These are phyloP conservation scores for sweet orange (Citrus sinensis) DNA, from an alignment of 345 rosid genomes.

Conservation along the genomic window DNA sequence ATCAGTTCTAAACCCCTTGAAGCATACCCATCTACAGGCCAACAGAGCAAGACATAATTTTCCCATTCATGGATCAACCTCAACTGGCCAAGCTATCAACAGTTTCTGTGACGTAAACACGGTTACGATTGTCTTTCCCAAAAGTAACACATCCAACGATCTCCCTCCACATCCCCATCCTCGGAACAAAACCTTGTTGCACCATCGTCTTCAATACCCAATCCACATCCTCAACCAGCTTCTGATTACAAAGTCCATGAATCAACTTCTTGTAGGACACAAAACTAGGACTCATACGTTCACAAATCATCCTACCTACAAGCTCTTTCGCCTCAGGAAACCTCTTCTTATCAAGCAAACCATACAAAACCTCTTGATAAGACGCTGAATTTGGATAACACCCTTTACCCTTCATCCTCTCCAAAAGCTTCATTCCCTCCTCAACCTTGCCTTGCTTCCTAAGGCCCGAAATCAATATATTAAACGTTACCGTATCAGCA, in stretches of 20 bases:
- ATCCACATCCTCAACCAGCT: constrained; percentile 49
- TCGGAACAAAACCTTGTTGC: constrained; percentile 73
- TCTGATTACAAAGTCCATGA: constrained; percentile 51
- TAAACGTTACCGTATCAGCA: constrained; percentile 67
- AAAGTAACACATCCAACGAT: constrained; percentile 34
- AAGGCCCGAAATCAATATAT: constrained; percentile 81
- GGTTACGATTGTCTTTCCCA: constrained; percentile 5
- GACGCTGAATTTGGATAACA: constrained; percentile 71
- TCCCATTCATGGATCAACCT: neutral
- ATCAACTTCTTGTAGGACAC: constrained; percentile 61
- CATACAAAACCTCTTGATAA: constrained; percentile 78
- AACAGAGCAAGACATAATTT: neutral
- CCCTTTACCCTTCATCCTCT: constrained; percentile 61
- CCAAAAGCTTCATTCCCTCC: constrained; percentile 57
- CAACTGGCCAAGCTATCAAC: constrained; percentile 1
- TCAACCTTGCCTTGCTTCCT: constrained; percentile 73
- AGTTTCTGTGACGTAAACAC: constrained; percentile 15
- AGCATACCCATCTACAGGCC: neutral
- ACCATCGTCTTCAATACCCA: constrained; percentile 76
- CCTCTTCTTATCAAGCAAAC: constrained; percentile 57
- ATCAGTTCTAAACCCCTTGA: neutral
- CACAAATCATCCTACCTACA: constrained; percentile 52
- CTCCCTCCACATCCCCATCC: constrained; percentile 67
- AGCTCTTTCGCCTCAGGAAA: constrained; percentile 55
- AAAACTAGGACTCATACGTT: constrained; percentile 61